Evolutionary conservation across 495 filamentous ascomycete species (phyloP).

Genomic region (Hypoxylon trugodes): DNA sequence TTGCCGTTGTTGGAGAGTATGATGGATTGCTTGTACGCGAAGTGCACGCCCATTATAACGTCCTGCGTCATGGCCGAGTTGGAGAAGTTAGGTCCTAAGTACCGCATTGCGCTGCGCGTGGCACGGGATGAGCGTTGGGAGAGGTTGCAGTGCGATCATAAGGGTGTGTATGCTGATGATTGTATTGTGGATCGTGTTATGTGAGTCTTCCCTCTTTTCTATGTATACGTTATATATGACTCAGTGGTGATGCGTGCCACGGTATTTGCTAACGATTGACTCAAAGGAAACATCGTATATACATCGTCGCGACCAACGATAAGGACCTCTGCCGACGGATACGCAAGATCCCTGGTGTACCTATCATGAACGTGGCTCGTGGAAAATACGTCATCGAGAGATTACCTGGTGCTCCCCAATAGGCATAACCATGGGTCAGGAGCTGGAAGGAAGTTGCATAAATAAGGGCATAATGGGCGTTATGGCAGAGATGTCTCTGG

Average conservation of each 20-base stretch:
- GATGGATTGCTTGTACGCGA: slow-evolving; percentile 74
- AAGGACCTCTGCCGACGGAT: slow-evolving; percentile 80
- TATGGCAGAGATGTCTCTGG: slow-evolving; percentile 1
- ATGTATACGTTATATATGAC: neutral
- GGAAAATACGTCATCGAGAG: slow-evolving; percentile 94
- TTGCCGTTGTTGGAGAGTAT: slow-evolving; percentile 84
- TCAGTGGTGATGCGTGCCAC: too few relatives aligned
- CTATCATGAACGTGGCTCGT: slow-evolving; percentile 71
- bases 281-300: slow-evolving; percentile 67
- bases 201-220: slow-evolving; percentile 33
- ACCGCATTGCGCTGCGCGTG: slow-evolving; percentile 86
- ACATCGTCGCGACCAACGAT: slow-evolving; percentile 93
- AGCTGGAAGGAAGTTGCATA: neutral
- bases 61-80: slow-evolving; percentile 81
- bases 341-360: slow-evolving; percentile 78
- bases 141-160: slow-evolving; percentile 83
- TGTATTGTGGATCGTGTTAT: slow-evolving; percentile 89
- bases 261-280: slow-evolving; percentile 49
- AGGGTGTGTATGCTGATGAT: slow-evolving; percentile 93
- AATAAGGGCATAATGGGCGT: slow-evolving; percentile 18
- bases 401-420: slow-evolving; percentile 76
- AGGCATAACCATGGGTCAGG: slow-evolving; percentile 44
- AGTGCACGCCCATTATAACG: slow-evolving; percentile 74
- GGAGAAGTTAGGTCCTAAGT: slow-evolving; percentile 90
- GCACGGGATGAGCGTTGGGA: slow-evolving; percentile 94